A percentile compares a stretch with the other conserved stretches of the same genome.
Conservation (phyloP, 176 grass and related monocot genomes). For the Pharus latifolius region DNA sequence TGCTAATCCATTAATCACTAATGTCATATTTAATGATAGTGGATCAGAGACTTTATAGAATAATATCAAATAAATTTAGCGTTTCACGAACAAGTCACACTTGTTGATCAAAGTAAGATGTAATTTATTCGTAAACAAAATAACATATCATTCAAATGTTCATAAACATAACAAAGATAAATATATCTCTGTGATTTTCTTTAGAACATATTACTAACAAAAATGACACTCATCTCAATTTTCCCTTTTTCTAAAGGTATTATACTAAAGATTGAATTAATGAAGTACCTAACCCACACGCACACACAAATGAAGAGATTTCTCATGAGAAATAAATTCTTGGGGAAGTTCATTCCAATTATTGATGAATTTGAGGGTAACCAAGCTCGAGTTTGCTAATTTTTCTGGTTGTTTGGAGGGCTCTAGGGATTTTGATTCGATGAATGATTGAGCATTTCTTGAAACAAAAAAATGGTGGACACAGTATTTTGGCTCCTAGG, state of each 20-base stretch:
- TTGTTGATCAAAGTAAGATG: too few relatives aligned
- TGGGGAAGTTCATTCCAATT: neutral
- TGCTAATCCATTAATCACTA: too few relatives aligned
- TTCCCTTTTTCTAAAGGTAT: constrained; percentile 2
- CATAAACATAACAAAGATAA: too few relatives aligned
- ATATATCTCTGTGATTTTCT: too few relatives aligned
- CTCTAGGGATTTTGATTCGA: neutral
- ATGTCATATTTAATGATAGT: too few relatives aligned
- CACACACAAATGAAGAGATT: neutral
- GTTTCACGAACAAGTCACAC: too few relatives aligned
- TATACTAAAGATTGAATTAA: neutral
- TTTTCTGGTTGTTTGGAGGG: neutral
- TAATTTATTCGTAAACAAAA: too few relatives aligned
- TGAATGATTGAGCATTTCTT: neutral
- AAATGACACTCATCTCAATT: neutral
- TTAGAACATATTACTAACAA: too few relatives aligned
- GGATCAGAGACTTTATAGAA: too few relatives aligned
- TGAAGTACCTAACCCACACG: neutral
- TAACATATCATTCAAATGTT: too few relatives aligned
- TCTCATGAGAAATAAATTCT: neutral
- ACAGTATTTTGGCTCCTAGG: neutral
- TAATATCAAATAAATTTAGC: too few relatives aligned
- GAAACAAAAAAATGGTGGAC: constrained; percentile 1
- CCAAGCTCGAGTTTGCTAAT: neutral
- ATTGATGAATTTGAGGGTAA: neutral